Evolutionary conservation across 805 yeast species (phyloP).

Genomic region (Aciculoconidium aculeatum): DNA sequence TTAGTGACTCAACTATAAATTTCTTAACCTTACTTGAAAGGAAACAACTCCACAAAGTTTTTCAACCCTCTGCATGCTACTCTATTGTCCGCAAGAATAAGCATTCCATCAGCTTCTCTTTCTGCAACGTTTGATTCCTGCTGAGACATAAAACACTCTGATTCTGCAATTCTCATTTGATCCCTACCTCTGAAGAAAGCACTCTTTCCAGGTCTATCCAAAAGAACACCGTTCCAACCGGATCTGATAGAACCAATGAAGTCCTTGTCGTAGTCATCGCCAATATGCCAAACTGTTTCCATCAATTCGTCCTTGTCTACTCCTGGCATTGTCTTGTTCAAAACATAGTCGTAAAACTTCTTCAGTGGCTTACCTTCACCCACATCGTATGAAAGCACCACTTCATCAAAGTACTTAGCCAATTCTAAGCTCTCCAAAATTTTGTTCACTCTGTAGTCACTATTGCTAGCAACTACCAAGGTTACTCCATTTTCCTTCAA

Average conservation of each 20-base stretch:
- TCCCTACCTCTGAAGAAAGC: conserved; percentile 11
- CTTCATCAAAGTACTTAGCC: conserved; percentile 31
- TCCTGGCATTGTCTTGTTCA: conserved; percentile 16
- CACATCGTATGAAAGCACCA: conserved; percentile 53
- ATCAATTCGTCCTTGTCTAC: conserved; percentile 11
- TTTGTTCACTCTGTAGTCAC: conserved; percentile 49
- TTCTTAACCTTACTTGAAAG: not conserved
- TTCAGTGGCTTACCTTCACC: conserved; percentile 49
- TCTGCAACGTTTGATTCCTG: conserved; percentile 5
- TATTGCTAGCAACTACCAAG: conserved; percentile 51
- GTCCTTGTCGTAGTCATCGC: conserved; percentile 57
- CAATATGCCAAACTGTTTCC: conserved; percentile 55
- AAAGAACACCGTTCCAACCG: conserved; percentile 57
- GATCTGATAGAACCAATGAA: conserved; percentile 44
- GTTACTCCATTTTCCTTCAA: conserved; percentile 26
- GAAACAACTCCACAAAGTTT: not conserved
- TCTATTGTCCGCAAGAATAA: conserved; percentile 31
- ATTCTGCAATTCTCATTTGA: conserved; percentile 2
- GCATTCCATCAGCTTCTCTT: conserved; percentile 10
- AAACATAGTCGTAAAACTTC: conserved; percentile 39
- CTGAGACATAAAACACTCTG: conserved; percentile 8
- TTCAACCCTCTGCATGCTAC: conserved; percentile 8
- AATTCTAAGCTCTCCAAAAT: conserved; percentile 45
- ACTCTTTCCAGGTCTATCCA: conserved; percentile 38
- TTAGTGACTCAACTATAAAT: conserved; percentile 1